Evolutionary conservation across 2,329 filamentous ascomycete species (phyloP).

Genomic region (Camptophora hylomeconis): DNA sequence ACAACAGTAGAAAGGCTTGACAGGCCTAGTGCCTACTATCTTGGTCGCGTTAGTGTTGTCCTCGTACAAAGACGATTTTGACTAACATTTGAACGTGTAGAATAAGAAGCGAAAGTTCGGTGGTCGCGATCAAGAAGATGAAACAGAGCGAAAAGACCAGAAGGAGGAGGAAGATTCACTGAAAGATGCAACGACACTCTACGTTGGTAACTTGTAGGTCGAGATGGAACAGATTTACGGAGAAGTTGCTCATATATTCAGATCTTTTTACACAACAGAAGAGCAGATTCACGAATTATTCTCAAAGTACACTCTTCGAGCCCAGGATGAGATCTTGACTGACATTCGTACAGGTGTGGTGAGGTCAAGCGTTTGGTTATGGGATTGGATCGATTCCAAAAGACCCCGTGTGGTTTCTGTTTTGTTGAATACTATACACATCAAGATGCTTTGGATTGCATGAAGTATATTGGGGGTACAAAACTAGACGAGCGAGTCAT

Average conservation of each 20-base stretch:
- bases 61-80: conserved; percentile 1
- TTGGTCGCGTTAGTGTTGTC: conserved; percentile 40
- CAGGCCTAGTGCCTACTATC: conserved; percentile 87
- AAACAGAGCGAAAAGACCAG: conserved; percentile 41
- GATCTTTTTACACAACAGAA: conserved; percentile 95
- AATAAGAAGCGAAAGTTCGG: conserved; percentile 58
- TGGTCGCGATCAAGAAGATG: conserved; percentile 42
- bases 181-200: conserved; percentile 80
- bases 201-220: conserved; percentile 84
- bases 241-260: conserved; percentile 23
- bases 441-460: conserved; percentile 89
- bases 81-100: conserved; percentile 27
- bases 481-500: conserved; percentile 97
- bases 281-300: conserved; percentile 98
- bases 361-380: conserved; percentile 97
- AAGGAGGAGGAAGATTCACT: conserved; percentile 61
- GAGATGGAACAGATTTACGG: conserved; percentile 2
- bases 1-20: conserved; percentile 86
- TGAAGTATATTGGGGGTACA: conserved; percentile 97
- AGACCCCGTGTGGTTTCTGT: conserved; percentile 97
- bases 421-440: conserved; percentile 99
- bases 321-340: not conserved
- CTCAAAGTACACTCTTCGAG: conserved; percentile 47
- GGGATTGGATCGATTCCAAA: conserved; percentile 92
- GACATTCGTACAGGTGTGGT: conserved; percentile 46